Base-by-base conservation (phyloP, 441 rosid species). In the Sinapis alba region DNA sequence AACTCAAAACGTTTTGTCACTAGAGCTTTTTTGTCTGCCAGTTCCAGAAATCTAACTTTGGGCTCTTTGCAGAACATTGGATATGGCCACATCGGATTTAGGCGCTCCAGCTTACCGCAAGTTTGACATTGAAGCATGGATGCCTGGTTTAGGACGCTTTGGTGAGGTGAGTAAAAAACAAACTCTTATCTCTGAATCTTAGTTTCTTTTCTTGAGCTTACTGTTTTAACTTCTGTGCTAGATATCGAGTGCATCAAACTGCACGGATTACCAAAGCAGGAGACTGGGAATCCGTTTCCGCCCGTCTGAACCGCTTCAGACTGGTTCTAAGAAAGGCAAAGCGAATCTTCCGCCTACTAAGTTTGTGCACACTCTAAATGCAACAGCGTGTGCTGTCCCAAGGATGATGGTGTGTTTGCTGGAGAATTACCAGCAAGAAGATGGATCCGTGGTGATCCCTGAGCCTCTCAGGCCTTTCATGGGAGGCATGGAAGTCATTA, bases 71-170 rank as follows among this genome's bases (percentile, higher is more conserved):
- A 80, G 98, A 84, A 90, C 88, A 45, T 70, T 92, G 77, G 98
- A 95, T 79, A 95, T 95, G 98, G 97, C 97, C 60, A 81, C 97
- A 0, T 90, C 80, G 15, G 99, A 95, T 81, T 66, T 95, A 72
- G 99, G 99, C n/a, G 93, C 99, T 26, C 99, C 99, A 43, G 97
- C 98, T 57, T 95, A 87, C 71, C 94, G 97, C 21, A 95, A 95
- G 79, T 95, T 84, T 79, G 99, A 95, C 81, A 88, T 92, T 79
- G 99, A 95, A 80, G 98, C 98, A 69, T 95, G 99, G 99, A 95
- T 95, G 98, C 98, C 99, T 3, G 97, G 99, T 73, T 84, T 95
- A 65, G 98, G 90, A 51, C 83, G 96, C 10, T 95, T 81, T 57
- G 99, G 99, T n/a, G 97, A 95, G 97, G 99, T 94, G 84, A 45